A percentile compares a stretch with the other conserved stretches of the same genome.
Conservation (phyloP, 1,284 basidiomycete species). For the Puccinia horiana region DNA sequence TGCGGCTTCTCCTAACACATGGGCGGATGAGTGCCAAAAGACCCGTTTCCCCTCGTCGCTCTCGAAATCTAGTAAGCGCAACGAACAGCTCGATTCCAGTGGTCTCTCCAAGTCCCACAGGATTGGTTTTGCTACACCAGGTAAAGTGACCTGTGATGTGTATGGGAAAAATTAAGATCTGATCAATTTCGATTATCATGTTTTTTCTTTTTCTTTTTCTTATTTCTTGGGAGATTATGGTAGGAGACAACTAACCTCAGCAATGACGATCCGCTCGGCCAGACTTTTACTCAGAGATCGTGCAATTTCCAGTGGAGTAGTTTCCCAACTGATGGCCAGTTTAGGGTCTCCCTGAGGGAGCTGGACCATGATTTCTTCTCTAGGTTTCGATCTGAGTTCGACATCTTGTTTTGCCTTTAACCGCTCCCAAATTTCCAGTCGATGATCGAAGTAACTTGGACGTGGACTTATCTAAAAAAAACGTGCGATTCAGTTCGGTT, state of each 20-base stretch:
- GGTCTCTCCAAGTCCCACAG: slow-evolving; percentile 96
- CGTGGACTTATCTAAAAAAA: slow-evolving; percentile 71
- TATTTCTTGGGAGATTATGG: not conserved
- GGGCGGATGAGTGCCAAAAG: slow-evolving; percentile 99
- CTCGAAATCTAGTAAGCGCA: slow-evolving; percentile 91
- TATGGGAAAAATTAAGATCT: not conserved
- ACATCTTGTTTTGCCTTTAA: slow-evolving; percentile 83
- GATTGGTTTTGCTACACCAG: slow-evolving; percentile 72
- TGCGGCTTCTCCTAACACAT: slow-evolving; percentile 96
- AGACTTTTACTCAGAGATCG: slow-evolving; percentile 82
- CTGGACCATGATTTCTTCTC: slow-evolving; percentile 62
- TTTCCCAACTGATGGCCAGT: slow-evolving; percentile 88
- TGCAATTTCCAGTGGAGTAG: slow-evolving; percentile 90
- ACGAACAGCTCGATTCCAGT: slow-evolving; percentile 75
- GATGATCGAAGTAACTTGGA: slow-evolving; percentile 83
- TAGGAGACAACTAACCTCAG: slow-evolving; percentile 68
- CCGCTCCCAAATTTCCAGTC: slow-evolving; percentile 86
- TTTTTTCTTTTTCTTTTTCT: not conserved
- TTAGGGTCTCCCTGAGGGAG: slow-evolving; percentile 77
- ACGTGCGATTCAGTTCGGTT: not conserved
- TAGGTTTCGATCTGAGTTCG: slow-evolving; percentile 64
- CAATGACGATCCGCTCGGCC: slow-evolving; percentile 86
- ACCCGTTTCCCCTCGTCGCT: slow-evolving; percentile 83
- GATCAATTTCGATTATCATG: not conserved
- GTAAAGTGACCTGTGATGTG: slow-evolving; percentile 15